Conservation (phyloP, 352 stramenopile species). For the Globisporangium canariense region DNA sequence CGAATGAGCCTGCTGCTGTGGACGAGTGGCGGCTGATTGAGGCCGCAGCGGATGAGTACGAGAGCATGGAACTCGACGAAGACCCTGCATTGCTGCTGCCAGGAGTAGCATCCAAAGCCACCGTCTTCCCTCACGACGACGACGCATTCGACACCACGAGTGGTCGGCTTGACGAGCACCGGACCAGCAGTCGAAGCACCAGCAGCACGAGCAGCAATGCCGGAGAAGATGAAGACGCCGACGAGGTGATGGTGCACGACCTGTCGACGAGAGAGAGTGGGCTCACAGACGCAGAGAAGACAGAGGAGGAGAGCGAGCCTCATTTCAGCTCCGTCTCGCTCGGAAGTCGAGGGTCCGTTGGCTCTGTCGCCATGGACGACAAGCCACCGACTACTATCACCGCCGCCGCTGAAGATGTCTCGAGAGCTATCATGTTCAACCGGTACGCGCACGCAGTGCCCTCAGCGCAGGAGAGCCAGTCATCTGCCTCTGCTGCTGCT, state of each 20-base stretch:
- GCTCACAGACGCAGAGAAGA: not conserved
- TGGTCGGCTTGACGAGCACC: not conserved
- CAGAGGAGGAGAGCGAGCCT: not conserved
- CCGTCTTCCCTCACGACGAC: too few species aligned
- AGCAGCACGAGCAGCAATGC: slow-evolving; percentile 2
- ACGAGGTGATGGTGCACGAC: not conserved
- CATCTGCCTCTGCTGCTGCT: not conserved
- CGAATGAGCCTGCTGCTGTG: not conserved
- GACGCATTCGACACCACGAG: not conserved
- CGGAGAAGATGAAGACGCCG: not conserved
- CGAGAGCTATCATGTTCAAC: slow-evolving; percentile 9
- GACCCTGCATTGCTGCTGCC: not conserved
- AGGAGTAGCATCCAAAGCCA: not conserved
- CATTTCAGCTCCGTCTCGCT: slow-evolving; percentile 8
- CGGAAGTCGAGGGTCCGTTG: not conserved
- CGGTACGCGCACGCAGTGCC: slow-evolving; percentile 5
- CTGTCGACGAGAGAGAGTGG: not conserved
- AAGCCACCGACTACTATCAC: not conserved
- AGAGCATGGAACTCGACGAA: not conserved
- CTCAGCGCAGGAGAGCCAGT: slow-evolving; percentile 4
- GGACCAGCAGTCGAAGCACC: not conserved
- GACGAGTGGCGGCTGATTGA: slow-evolving; percentile 10
- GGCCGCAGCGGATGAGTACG: slow-evolving; percentile 9
- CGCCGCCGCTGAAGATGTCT: not conserved
- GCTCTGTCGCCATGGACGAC: not conserved